Conservation (phyloP, 495 filamentous ascomycete species). For the Penicillium angulare region DNA sequence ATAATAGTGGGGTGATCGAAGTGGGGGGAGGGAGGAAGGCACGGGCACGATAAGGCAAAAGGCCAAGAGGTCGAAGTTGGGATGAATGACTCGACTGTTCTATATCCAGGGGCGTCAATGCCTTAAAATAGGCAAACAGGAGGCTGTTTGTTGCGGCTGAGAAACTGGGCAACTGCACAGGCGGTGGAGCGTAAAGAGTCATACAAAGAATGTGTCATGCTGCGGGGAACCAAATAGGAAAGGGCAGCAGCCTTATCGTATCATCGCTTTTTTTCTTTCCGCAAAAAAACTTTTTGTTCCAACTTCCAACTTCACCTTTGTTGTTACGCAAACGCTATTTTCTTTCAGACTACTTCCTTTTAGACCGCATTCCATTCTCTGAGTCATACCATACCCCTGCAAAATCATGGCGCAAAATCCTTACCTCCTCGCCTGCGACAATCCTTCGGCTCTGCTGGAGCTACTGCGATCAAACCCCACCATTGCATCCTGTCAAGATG, state of each 20-base stretch:
- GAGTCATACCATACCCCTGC: too few species aligned
- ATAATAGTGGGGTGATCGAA: too few species aligned
- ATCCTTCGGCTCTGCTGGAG: constrained; percentile 60
- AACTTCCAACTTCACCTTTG: neutral
- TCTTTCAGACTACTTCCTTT: too few species aligned
- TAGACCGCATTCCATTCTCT: too few species aligned
- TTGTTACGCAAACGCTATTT: too few species aligned
- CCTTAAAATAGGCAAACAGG: too few species aligned
- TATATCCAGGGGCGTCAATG: neutral
- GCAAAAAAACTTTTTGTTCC: neutral
- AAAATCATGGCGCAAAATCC: constrained; percentile 59
- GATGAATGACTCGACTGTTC: neutral
- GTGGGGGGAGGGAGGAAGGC: constrained; percentile 2
- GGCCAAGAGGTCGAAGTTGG: neutral
- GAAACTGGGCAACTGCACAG: too few species aligned
- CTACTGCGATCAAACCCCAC: constrained; percentile 65
- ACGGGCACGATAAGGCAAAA: neutral
- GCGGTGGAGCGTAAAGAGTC: constrained; percentile 5
- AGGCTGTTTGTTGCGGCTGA: too few species aligned
- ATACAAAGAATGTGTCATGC: constrained; percentile 12
- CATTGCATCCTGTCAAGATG: constrained; percentile 69
- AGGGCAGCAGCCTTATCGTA: constrained; percentile 8
- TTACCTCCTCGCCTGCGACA: constrained; percentile 77
- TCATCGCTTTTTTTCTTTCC: constrained; percentile 15
- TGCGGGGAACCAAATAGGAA: constrained; percentile 27